Evolutionary conservation across 192 early-diverging fungal species (phyloP).

Genomic region (Mortierella hygrophila): DNA sequence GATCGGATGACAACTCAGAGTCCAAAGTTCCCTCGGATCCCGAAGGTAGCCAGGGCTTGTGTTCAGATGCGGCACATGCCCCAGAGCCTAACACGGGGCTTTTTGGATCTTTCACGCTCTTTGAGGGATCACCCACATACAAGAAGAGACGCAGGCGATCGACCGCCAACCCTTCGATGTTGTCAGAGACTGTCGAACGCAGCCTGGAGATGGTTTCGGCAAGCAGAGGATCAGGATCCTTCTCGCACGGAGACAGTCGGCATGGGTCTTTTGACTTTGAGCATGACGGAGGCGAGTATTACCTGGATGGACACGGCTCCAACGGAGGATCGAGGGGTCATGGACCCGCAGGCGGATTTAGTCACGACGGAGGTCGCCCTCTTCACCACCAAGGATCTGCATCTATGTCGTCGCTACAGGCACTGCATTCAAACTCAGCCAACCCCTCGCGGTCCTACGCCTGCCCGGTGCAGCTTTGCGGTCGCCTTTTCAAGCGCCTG

Average conservation of each 20-base stretch:
- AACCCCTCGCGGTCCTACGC: conserved; percentile 59
- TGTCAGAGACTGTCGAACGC: conserved; percentile 43
- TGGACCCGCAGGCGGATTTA: conserved; percentile 9
- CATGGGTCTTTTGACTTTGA: conserved; percentile 37
- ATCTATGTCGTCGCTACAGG: conserved; percentile 43
- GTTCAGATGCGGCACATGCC: conserved; percentile 19
- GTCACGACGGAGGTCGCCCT: conserved; percentile 17
- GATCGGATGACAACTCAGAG: conserved; percentile 62
- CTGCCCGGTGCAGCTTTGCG: conserved; percentile 65
- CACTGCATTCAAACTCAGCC: conserved; percentile 19
- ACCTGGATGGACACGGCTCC: conserved; percentile 18
- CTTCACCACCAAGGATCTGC: conserved; percentile 44
- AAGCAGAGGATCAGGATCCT: conserved; percentile 8
- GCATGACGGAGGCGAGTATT: conserved; percentile 22
- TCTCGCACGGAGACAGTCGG: conserved; percentile 23
- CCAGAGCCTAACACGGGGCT: conserved; percentile 55
- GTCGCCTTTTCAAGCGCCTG: conserved; percentile 67
- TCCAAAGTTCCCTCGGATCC: conserved; percentile 52
- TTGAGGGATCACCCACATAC: conserved; percentile 79
- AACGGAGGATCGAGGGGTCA: conserved; percentile 5
- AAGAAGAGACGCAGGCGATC: conserved; percentile 76
- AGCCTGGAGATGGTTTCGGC: conserved; percentile 13
- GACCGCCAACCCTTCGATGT: conserved; percentile 60
- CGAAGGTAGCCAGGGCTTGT: conserved; percentile 12
- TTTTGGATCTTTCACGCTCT: conserved; percentile 71